Conservation (phyloP, 805 yeast genomes). For the Ogataea angusta region DNA sequence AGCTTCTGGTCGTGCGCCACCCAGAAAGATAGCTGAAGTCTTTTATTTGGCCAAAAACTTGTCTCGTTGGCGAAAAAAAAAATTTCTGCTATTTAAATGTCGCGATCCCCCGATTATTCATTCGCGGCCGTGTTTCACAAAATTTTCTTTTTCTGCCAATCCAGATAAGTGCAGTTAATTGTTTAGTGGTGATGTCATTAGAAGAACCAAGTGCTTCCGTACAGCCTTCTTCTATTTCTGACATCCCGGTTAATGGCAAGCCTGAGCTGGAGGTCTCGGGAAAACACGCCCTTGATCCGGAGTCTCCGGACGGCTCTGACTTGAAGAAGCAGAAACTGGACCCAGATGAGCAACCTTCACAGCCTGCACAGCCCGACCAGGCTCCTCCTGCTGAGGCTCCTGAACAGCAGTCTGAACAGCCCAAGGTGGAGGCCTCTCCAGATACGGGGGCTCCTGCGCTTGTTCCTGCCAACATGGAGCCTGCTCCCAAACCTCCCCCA, state of each 20-base stretch:
- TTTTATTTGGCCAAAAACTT: conserved; percentile 1
- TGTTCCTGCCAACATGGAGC: conserved; percentile 36
- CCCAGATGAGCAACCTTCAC: conserved; percentile 1
- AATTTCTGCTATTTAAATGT: conserved; percentile 22
- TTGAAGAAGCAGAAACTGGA: conserved; percentile 13
- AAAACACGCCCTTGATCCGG: conserved; percentile 13
- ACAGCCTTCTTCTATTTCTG: conserved; percentile 14
- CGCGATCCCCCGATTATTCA: conserved; percentile 23
- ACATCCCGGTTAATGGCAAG: conserved; percentile 13
- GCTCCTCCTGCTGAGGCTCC: too few relatives aligned
- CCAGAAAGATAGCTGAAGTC: not conserved
- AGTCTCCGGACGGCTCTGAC: conserved; percentile 9
- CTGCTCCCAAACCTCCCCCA: conserved; percentile 73
- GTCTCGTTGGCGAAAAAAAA: conserved; percentile 14
- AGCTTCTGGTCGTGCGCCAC: conserved; percentile 1
- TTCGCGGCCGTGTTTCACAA: conserved; percentile 9
- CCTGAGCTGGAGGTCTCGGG: conserved; percentile 8
- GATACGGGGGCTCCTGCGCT: conserved; percentile 23
- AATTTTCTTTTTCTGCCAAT: conserved; percentile 19
- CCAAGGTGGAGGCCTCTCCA: conserved; percentile 6
- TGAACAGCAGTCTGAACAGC: not conserved
- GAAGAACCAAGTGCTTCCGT: conserved; percentile 23
- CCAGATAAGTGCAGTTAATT: conserved; percentile 10
- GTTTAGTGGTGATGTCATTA: conserved; percentile 28
- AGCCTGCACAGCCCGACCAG: conserved; percentile 1